Base-by-base conservation (phyloP, 208 protist genomes). In the Trypanosoma avium region DNA sequence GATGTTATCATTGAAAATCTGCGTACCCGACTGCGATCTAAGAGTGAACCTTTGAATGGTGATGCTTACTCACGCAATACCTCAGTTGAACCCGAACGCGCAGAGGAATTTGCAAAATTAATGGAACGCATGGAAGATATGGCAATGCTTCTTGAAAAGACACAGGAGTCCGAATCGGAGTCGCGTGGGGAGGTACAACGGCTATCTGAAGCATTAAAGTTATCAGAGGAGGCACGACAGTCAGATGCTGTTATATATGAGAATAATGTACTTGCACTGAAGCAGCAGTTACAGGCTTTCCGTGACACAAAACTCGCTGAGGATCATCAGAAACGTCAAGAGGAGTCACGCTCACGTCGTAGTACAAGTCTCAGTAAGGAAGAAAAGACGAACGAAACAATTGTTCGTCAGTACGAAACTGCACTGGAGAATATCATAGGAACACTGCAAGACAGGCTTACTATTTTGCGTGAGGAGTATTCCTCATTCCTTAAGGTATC, bases 51-150 rank as follows among this genome's bases (percentile, higher is more conserved):
- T 3, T 12, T 33, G 5, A 77, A 69, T 35, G 74, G 73, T 57
- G 81, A 75, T n/a, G 61, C 49, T 19, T 8, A 9, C 13, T 62
- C 64, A 26, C 66, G 73, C 45, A 59, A 64, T 12, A 50, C 40
- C 42, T 52, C 53, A 43, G 59, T 74, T 12, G 74, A 79, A 29
- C 29, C 55, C 26, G 81, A 90, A 48, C 75, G 82, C 49, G 79
- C 70, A 4, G 78, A 79, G 47, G 84, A 90, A 57, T 86, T 87
- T 56, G 50, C 66, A 24, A 86, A 81, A 54, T 68, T 92, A 30
- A 92, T 88, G 81, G 67, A 69, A 43, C 75, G 79, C n/a, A 88
- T 92, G 79, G 81, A 92, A 59, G 81, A 92, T 59, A 88, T 92
- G 81, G 72, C 85, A 27, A 53, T 72, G 9, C 50, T 88, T 15